Base-by-base conservation (phyloP, 352 stramenopile genomes). In the Nothophytophthora sp. region DNA sequence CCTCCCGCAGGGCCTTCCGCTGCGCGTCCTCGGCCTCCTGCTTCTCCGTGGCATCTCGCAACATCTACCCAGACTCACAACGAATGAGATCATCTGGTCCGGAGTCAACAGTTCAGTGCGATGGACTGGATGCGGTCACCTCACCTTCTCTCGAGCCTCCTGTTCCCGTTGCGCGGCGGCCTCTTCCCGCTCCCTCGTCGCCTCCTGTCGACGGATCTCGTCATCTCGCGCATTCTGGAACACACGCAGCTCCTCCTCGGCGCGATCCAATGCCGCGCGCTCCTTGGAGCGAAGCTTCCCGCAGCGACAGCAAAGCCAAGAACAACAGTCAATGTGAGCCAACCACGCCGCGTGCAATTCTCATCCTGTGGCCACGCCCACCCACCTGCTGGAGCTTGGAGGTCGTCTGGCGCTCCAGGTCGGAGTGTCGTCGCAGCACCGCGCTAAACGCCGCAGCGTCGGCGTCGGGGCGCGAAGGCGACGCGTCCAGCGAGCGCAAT, bases 241-340 rank as follows among this genome's bases (percentile, higher is more conserved):
- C 22, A 63, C 64, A 6, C 46, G 37, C 34, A 91, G 57, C 46
- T 79, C 64, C 20, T 67, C 56, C 46, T 88, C 68, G n/a, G 85
- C 63, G 28, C 54, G 35, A 2, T 83, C 62, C 19, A 91, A 56
- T 0, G 57, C 60, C 2, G 59, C 62, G 1, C 65, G 68, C 28
- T 89, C 81, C 12, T 55, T 57, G 2, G 30, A 49, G 15, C 65
- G 65, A 25, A 79, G 68, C 63, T 86, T 22, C 13, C 24, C 11
- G 24, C 23, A 37, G 9, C 19, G 20, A 44, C 8, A 35, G n/a
- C 6, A 24, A 16, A 36, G 3, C 18, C 5, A 40, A 46, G 22
- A 4, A 30, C 9, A 48, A 6, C n/a, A n/a, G 10, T 15, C 18
- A n/a, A 16, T 15, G 8, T 43, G 36, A 43, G n/a, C 28, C 4